Base-by-base conservation (phyloP, 257 asterid genomes). In the Galeopsis tetrahit region DNA sequence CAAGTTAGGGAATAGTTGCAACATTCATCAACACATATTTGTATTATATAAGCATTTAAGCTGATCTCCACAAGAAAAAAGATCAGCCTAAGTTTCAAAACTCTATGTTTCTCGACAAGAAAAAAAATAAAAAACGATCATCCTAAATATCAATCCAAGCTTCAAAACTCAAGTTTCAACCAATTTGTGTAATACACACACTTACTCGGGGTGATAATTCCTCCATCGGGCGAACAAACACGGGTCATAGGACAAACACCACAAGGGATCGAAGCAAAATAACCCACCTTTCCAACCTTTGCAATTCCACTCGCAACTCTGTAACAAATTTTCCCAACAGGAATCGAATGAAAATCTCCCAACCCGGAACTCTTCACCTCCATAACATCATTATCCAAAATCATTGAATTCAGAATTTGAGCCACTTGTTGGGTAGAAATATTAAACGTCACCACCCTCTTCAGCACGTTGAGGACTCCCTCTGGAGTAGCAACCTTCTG, bases 361-460 rank as follows among this genome's bases (percentile, higher is more conserved):
- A 85, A 52, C 32, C 97, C 97, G 0, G 83, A 89, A 80, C 97
- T 90, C 82, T 89, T 90, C 69, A 85, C 96, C 84, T 89, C 96
- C 14, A 89, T 66, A 38, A 93, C 14, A 4, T 78, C 76, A 58
- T 87, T 78, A 59, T 83, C 93, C 32, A 90, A 49, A 64, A 87
- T 87, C 92, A 93, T 73, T 0, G 83, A 77, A 32, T 66, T 76
- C 70, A 93, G 46, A 33, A 90, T 71, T 8, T 89, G 88, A 0
- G 36, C 66, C 13, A 82, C 66, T 68, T 89, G 90, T n/a, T 60
- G 78, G 44, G 13, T 33, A 5, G 93, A 71, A 49, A 82, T 31
- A 3, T 82, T 80, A 7, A 67, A 76, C 1, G 17, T 79, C 32
- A 71, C 55, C 7, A 61, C 75, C 60, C 76, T 75, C 63, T 67